Percentiles rank a stretch among this genome's conserved stretches.
Evolutionary conservation across 2,329 filamentous ascomycete genomes (phyloP).

Genomic region (Monosporascus ibericus): DNA sequence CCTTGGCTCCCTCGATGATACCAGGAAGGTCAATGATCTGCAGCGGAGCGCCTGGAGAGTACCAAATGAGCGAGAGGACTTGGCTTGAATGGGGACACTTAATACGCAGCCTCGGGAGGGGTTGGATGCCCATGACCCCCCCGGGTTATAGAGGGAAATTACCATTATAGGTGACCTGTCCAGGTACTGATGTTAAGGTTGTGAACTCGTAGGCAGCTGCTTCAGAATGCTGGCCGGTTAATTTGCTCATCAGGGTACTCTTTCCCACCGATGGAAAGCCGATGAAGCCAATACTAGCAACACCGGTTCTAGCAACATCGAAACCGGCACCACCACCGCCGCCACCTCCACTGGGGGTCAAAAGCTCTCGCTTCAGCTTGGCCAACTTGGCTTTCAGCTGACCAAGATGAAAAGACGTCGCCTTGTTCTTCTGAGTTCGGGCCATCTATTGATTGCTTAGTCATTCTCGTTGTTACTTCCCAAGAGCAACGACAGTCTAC

Average conservation of each 20-base stretch:
- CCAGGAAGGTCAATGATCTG: slow-evolving; percentile 98
- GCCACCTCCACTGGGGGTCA: slow-evolving; percentile 78
- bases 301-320: slow-evolving; percentile 95
- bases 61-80: slow-evolving; percentile 3
- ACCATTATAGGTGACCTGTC: slow-evolving; percentile 92
- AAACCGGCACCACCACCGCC: slow-evolving; percentile 85
- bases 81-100: background rate
- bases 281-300: slow-evolving; percentile 95
- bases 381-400: slow-evolving; percentile 97
- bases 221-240: slow-evolving; percentile 97
- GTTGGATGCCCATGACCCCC: background rate
- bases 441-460: slow-evolving; percentile 61
- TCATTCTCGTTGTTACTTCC: slow-evolving; percentile 5
- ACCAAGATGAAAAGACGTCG: slow-evolving; percentile 86
- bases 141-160: slow-evolving; percentile 1
- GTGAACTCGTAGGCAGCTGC: slow-evolving; percentile 98
- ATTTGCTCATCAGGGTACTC: slow-evolving; percentile 89
- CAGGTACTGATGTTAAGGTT: slow-evolving; percentile 92
- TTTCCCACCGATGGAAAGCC: slow-evolving; percentile 98
- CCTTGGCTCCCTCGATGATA: slow-evolving; percentile 98
- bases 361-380: slow-evolving; percentile 92
- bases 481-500: slow-evolving; percentile 20
- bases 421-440: slow-evolving; percentile 95
- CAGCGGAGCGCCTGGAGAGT: slow-evolving; percentile 66
- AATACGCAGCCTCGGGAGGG: background rate